Evolutionary conservation across 2,329 filamentous ascomycete species (phyloP).

Genomic region (Stachybotrys elegans): DNA sequence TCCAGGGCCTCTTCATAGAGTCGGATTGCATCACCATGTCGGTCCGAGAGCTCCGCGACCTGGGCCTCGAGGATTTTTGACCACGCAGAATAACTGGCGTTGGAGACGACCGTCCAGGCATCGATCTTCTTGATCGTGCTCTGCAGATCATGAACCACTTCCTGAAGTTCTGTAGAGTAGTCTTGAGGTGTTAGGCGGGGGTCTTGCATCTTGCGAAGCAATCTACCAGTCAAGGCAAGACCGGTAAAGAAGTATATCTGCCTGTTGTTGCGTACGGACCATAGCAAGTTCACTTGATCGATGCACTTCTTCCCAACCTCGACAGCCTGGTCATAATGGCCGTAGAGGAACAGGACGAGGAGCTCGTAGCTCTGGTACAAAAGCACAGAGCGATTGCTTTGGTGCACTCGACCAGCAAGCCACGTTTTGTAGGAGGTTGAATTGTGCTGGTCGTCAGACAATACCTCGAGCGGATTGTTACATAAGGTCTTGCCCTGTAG

Average conservation of each 20-base stretch:
- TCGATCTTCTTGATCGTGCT: slow-evolving; percentile 56
- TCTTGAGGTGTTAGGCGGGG: slow-evolving; percentile 38
- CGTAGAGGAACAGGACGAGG: slow-evolving; percentile 57
- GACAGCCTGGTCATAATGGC: slow-evolving; percentile 55
- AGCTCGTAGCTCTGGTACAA: slow-evolving; percentile 66
- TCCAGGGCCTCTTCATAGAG: slow-evolving; percentile 69
- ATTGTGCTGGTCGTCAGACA: slow-evolving; percentile 65
- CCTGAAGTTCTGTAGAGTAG: slow-evolving; percentile 35
- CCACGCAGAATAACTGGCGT: slow-evolving; percentile 69
- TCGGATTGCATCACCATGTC: slow-evolving; percentile 54
- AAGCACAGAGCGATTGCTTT: slow-evolving; percentile 58
- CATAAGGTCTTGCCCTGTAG: slow-evolving; percentile 67
- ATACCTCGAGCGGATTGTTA: slow-evolving; percentile 46
- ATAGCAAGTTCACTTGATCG: slow-evolving; percentile 43
- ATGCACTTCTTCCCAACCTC: slow-evolving; percentile 49
- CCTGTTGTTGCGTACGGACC: slow-evolving; percentile 55
- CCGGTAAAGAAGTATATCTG: slow-evolving; percentile 57
- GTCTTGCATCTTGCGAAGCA: slow-evolving; percentile 45
- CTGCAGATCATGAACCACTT: slow-evolving; percentile 48
- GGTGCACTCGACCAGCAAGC: slow-evolving; percentile 45
- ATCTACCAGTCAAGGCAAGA: slow-evolving; percentile 47
- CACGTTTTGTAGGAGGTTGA: slow-evolving; percentile 54
- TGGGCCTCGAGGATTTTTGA: slow-evolving; percentile 64
- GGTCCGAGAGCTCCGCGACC: slow-evolving; percentile 54
- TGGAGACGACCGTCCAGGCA: slow-evolving; percentile 57